A percentile compares a stretch with the other conserved stretches of the same genome.
These are phyloP conservation scores for Raffaelea albimanens DNA, from an alignment of 2,329 filamentous ascomycete species.

Conservation along the genomic window DNA sequence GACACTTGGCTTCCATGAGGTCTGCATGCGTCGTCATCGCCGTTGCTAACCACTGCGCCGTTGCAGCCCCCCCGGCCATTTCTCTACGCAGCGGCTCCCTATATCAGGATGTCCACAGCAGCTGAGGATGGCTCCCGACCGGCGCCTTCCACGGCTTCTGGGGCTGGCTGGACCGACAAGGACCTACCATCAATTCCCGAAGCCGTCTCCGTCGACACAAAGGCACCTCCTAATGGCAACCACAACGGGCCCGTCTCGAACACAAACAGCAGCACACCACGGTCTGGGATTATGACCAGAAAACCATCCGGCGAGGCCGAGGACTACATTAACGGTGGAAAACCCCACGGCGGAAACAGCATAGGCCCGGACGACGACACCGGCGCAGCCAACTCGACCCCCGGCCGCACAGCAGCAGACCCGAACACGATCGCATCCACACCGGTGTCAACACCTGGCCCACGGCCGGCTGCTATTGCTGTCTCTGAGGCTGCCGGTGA, in stretches of 20 bases:
- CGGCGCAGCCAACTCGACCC: background rate
- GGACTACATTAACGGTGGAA: conserved; percentile 29
- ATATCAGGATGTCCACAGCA: too few species aligned
- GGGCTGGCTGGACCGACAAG: conserved; percentile 6
- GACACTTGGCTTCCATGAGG: too few species aligned
- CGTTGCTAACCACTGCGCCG: too few species aligned
- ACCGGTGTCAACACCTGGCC: background rate
- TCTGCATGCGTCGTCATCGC: too few species aligned
- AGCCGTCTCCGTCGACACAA: background rate
- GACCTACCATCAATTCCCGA: conserved; percentile 13
- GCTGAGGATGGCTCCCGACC: too few species aligned
- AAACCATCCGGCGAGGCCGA: conserved; percentile 15
- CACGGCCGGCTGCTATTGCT: background rate
- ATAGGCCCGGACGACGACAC: background rate
- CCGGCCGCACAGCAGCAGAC: background rate
- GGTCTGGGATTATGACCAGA: background rate
- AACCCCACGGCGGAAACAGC: conserved; percentile 16
- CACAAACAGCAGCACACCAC: background rate
- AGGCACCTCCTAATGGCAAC: background rate
- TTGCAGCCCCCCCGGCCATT: too few species aligned
- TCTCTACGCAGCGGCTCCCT: too few species aligned
- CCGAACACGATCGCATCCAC: background rate
- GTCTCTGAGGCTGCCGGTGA: background rate
- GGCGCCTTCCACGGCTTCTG: too few species aligned
- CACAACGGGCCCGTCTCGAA: background rate